Evolutionary conservation across 2,329 filamentous ascomycete genomes (phyloP).

Genomic region (Phialophora verrucosa): DNA sequence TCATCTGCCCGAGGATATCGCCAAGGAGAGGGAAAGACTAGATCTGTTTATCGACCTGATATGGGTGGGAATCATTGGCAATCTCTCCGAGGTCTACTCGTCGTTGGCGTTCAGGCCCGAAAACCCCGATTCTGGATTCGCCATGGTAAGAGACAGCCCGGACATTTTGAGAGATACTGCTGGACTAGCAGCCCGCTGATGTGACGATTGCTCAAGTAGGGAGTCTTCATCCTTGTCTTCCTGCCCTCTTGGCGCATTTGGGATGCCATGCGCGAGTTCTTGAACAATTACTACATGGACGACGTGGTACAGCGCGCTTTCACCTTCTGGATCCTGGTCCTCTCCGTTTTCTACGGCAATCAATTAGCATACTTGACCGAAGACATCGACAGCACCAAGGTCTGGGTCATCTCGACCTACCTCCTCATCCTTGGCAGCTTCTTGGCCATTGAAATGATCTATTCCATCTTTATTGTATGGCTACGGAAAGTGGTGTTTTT

Average conservation of each 20-base stretch:
- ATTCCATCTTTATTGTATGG: conserved; percentile 46
- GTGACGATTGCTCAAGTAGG: not conserved
- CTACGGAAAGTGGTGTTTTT: conserved; percentile 52
- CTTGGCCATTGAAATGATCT: conserved; percentile 41
- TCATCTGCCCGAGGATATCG: conserved; percentile 18
- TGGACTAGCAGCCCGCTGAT: not conserved
- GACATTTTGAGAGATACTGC: not conserved
- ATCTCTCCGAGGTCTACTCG: conserved; percentile 41
- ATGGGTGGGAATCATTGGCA: conserved; percentile 41
- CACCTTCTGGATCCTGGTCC: conserved; percentile 58
- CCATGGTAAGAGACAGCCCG: conserved; percentile 38
- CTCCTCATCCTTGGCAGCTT: conserved; percentile 55
- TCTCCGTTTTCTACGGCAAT: conserved; percentile 57
- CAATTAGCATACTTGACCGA: conserved; percentile 54
- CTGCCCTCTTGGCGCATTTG: conserved; percentile 59
- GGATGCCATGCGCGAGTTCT: conserved; percentile 58
- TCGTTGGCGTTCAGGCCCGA: conserved; percentile 58
- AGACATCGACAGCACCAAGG: conserved; percentile 47
- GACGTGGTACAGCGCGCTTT: conserved; percentile 55
- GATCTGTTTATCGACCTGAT: conserved; percentile 58
- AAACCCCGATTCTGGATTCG: conserved; percentile 53
- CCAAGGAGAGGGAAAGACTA: conserved; percentile 45
- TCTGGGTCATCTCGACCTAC: conserved; percentile 52
- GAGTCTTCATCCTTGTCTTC: conserved; percentile 57
- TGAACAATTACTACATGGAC: conserved; percentile 61